Evolutionary conservation across 2,329 filamentous ascomycete genomes (phyloP).

Genomic region (Microdochium trichocladiopsis): DNA sequence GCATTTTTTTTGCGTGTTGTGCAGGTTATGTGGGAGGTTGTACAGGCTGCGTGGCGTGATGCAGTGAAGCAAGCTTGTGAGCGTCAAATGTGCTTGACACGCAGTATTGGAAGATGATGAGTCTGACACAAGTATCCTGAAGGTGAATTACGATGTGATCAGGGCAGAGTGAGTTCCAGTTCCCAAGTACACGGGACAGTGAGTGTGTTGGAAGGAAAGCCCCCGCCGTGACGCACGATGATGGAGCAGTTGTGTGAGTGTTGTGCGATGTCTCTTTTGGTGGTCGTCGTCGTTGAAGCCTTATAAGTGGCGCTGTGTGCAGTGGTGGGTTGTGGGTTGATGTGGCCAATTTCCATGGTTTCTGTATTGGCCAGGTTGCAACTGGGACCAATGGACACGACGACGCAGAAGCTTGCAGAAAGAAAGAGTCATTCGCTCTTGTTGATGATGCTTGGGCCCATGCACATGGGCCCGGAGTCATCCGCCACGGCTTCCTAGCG

Average conservation of each 20-base stretch:
- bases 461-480: no score
- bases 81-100: no score
- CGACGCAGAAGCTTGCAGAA: constrained; percentile 6
- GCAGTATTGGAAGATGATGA: no score
- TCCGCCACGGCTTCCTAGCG: no score
- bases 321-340: constrained; percentile 6
- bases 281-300: neutral
- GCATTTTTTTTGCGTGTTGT: neutral
- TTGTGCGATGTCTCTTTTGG: no score
- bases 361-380: constrained; percentile 21
- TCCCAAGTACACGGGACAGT: neutral
- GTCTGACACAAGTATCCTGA: no score
- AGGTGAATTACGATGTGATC: no score
- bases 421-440: constrained; percentile 1
- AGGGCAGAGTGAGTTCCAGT: neutral
- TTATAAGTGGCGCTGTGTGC: neutral
- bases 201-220: no score
- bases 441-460: no score
- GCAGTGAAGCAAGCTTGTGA: no score
- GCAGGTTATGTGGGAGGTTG: neutral
- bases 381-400: constrained; percentile 16
- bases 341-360: constrained; percentile 5
- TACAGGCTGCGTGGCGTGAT: neutral
- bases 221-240: no score
- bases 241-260: no score